phyloP scores from a whole-genome alignment of 768 basidiomycete species.

The Amanita jacksonii region DNA sequence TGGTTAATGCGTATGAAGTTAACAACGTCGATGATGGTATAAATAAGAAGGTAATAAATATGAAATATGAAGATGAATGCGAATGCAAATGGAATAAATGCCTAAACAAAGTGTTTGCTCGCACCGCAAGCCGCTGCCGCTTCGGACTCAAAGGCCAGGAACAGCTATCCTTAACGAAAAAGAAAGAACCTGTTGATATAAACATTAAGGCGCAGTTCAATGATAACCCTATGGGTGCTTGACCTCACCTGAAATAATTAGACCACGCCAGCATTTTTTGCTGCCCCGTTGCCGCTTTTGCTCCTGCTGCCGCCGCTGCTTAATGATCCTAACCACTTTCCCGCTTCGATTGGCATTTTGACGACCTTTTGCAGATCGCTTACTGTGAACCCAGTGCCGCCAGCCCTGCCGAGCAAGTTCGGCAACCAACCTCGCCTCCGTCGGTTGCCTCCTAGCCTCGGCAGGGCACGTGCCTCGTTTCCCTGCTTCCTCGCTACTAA shows the following conservation, averaged over 20 bases:
- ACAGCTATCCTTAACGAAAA: not conserved
- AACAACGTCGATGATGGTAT: too few relatives aligned
- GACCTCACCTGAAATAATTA: not conserved
- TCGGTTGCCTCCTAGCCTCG: not conserved
- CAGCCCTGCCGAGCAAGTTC: constrained; percentile 2
- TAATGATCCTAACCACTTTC: constrained; percentile 7
- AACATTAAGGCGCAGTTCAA: too few relatives aligned
- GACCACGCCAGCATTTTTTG: not conserved
- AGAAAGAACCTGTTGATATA: not conserved
- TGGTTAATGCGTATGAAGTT: too few relatives aligned
- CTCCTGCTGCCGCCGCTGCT: constrained; percentile 7
- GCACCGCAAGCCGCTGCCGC: too few relatives aligned
- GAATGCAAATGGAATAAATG: not conserved
- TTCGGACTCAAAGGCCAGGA: too few relatives aligned
- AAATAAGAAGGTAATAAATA: too few relatives aligned
- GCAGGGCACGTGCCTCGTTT: not conserved
- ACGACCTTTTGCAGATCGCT: constrained; percentile 7
- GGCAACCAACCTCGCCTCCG: constrained; percentile 6
- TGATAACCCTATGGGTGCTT: too few relatives aligned
- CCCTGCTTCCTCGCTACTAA: not conserved
- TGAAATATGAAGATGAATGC: too few relatives aligned
- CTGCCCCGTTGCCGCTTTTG: not conserved
- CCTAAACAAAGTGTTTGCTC: not conserved
- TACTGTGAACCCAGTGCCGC: not conserved
- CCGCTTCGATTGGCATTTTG: constrained; percentile 7